A percentile compares a stretch with the other conserved stretches of the same genome.
Conservation (phyloP, 306 rosid species). For the Trichosanthes cucumerina region DNA sequence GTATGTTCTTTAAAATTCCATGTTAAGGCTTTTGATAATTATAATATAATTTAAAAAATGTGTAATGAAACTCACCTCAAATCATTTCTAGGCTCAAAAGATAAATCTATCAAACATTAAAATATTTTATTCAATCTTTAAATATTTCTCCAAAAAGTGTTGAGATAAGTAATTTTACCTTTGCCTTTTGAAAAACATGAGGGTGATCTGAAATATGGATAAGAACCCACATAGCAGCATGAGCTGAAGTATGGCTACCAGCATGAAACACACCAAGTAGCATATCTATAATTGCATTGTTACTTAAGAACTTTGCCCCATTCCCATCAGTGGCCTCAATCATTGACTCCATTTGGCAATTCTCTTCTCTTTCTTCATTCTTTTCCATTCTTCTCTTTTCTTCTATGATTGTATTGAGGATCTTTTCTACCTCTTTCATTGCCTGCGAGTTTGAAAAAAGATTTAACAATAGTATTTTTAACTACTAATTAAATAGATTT, state of each 20-base stretch:
- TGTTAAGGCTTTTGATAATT: too few species aligned
- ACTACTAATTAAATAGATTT: too few species aligned
- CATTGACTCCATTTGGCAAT: slow-evolving; percentile 11
- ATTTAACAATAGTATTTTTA: too few species aligned
- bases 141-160: too few species aligned
- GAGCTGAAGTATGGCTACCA: slow-evolving; percentile 9
- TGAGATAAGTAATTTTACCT: slow-evolving; percentile 6
- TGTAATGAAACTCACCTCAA: too few species aligned
- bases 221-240: neutral
- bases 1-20: too few species aligned
- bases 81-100: too few species aligned
- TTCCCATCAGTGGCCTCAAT: slow-evolving; percentile 13
- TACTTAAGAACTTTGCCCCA: slow-evolving; percentile 6
- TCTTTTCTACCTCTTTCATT: neutral
- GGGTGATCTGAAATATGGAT: slow-evolving; percentile 5
- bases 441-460: neutral
- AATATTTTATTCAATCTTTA: too few species aligned
- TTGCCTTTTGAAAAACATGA: neutral
- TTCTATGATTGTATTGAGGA: neutral
- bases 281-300: slow-evolving; percentile 7
- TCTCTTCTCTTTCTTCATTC: neutral
- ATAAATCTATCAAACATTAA: too few species aligned
- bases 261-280: slow-evolving; percentile 4
- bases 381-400: neutral
- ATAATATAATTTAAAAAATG: too few species aligned